A percentile compares a stretch with the other conserved stretches of the same genome.
These are phyloP conservation scores for Beauveria scarabaeidicola DNA, from an alignment of 2,329 filamentous ascomycete genomes.

Conservation along the genomic window DNA sequence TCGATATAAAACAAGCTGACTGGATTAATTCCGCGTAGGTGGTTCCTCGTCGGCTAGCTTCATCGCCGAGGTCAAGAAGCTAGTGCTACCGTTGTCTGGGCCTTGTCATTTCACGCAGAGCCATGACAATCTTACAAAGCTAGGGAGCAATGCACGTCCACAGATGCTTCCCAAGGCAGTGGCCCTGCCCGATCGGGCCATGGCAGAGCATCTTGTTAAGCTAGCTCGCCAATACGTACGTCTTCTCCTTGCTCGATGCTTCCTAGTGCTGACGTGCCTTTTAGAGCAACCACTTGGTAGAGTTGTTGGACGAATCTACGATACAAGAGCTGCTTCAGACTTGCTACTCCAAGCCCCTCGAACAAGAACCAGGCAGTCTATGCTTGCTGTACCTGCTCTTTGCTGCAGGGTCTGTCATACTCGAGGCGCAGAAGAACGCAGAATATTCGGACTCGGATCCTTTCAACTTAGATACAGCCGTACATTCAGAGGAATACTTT, in stretches of 20 bases:
- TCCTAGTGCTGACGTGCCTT: neutral
- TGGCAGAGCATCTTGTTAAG: conserved; percentile 34
- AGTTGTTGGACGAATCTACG: conserved; percentile 45
- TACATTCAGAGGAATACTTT: conserved; percentile 56
- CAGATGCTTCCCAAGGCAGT: conserved; percentile 44
- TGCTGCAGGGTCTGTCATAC: conserved; percentile 39
- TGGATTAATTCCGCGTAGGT: conserved; percentile 40
- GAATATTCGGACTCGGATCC: neutral
- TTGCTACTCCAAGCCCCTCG: conserved; percentile 47
- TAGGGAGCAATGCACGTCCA: neutral
- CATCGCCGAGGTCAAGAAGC: conserved; percentile 50
- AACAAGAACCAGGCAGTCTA: conserved; percentile 40
- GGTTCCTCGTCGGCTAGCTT: conserved; percentile 55
- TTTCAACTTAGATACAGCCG: conserved; percentile 26
- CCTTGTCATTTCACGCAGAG: conserved; percentile 50
- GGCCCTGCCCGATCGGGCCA: conserved; percentile 46
- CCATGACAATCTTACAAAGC: conserved; percentile 26
- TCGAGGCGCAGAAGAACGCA: neutral
- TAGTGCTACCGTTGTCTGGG: conserved; percentile 47
- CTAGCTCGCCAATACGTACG: neutral
- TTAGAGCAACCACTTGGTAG: conserved; percentile 51
- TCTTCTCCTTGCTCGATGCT: neutral
- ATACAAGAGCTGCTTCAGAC: conserved; percentile 42
- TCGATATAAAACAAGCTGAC: neutral
- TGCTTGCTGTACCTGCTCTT: conserved; percentile 55